Conservation (phyloP, 495 filamentous ascomycete species). For the Penicillium herquei region DNA sequence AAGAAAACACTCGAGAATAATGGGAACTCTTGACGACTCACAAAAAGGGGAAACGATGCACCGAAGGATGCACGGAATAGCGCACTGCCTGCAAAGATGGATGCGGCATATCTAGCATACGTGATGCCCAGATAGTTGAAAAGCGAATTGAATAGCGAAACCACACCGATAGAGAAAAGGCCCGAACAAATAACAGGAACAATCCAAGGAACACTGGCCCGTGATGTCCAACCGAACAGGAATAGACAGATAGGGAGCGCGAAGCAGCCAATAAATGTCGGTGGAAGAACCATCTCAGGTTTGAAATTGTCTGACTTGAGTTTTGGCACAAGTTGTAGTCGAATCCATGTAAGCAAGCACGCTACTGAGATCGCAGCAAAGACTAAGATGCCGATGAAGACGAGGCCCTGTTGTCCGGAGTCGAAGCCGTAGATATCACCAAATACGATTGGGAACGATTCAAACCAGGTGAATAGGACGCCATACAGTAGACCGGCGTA, state of each 20-base stretch:
- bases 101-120: background rate
- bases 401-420: constrained; percentile 16
- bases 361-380: no score
- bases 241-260: background rate
- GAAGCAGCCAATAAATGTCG: no score
- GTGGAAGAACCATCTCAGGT: no score
- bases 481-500: constrained; percentile 61
- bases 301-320: no score
- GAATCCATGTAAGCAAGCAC: no score
- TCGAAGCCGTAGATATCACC: constrained; percentile 29
- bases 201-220: background rate
- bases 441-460: constrained; percentile 32
- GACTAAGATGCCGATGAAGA: constrained; percentile 2
- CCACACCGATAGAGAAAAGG: background rate
- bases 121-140: background rate
- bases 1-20: background rate
- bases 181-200: background rate
- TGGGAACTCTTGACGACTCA: no score
- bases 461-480: constrained; percentile 60
- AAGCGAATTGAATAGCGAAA: background rate
- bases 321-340: no score
- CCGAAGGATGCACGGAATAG: background rate
- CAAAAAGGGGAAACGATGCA: background rate
- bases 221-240: background rate
- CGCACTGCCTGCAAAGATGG: background rate